These are phyloP conservation scores for Anthostomella pinea DNA, from an alignment of 2,329 filamentous ascomycete genomes.

Conservation along the genomic window DNA sequence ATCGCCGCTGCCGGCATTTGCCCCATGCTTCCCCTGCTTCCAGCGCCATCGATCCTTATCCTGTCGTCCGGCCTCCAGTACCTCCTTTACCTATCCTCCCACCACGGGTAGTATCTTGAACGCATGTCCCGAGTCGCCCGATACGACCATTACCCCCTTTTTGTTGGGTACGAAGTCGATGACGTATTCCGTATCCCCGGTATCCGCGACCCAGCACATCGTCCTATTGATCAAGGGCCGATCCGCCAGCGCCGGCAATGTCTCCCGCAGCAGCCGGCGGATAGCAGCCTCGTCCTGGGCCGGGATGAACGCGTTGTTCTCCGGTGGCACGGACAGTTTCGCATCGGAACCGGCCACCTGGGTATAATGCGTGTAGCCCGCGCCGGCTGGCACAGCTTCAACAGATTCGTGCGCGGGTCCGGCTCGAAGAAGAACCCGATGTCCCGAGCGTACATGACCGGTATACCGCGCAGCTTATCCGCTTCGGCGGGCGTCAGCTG, in stretches of 20 bases:
- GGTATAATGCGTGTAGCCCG: conserved; percentile 50
- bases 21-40: conserved; percentile 37
- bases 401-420: conserved; percentile 52
- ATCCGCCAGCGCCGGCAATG: conserved; percentile 21
- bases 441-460: conserved; percentile 59
- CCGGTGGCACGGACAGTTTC: conserved; percentile 40
- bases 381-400: conserved; percentile 60
- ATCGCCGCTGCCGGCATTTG: too few species aligned
- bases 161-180: conserved; percentile 56
- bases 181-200: conserved; percentile 56
- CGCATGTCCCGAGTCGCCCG: conserved; percentile 59
- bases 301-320: conserved; percentile 49
- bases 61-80: conserved; percentile 46
- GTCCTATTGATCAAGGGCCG: conserved; percentile 54
- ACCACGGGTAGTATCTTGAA: conserved; percentile 62
- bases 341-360: conserved; percentile 34
- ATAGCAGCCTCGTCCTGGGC: conserved; percentile 50
- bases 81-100: conserved; percentile 50
- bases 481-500: conserved; percentile 54
- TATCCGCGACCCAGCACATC: conserved; percentile 65
- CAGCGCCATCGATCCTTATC: conserved; percentile 48
- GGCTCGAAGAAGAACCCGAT: conserved; percentile 66
- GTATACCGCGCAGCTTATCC: conserved; percentile 52
- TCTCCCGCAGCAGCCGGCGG: conserved; percentile 25
- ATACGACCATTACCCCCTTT: conserved; percentile 46